phyloP scores from a whole-genome alignment of 2,329 filamentous ascomycete genomes.

The Aspergillus vadensis region DNA sequence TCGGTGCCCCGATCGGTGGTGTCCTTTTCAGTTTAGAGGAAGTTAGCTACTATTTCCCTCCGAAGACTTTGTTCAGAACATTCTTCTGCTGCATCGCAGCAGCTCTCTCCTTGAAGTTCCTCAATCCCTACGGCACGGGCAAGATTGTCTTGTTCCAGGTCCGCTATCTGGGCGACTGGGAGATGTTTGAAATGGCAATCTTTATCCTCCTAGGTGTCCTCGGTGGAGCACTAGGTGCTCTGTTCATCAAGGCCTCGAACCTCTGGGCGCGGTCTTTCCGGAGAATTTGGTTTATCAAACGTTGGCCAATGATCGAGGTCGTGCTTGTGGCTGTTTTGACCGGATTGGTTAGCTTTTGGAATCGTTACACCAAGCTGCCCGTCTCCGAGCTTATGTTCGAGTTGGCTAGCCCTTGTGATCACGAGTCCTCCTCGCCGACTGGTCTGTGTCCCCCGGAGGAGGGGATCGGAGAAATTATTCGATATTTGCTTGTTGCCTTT shows the following conservation, averaged over 20 bases:
- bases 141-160: conserved; percentile 98
- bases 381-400: conserved; percentile 91
- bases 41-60: conserved; percentile 93
- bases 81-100: conserved; percentile 97
- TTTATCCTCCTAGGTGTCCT: conserved; percentile 86
- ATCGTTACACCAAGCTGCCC: conserved; percentile 80
- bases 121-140: conserved; percentile 92
- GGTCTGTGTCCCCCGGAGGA: conserved; percentile 76
- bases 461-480: conserved; percentile 76
- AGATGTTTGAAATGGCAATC: conserved; percentile 82
- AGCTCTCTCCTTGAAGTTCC: conserved; percentile 85
- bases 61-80: conserved; percentile 93
- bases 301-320: conserved; percentile 82
- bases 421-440: conserved; percentile 64
- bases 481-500: conserved; percentile 74
- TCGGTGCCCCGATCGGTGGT: conserved; percentile 85
- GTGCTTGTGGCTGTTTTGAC: conserved; percentile 83
- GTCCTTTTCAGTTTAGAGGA: conserved; percentile 94
- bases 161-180: conserved; percentile 86
- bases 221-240: conserved; percentile 79
- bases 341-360: conserved; percentile 89
- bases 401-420: conserved; percentile 81
- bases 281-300: conserved; percentile 76
- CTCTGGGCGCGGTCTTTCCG: conserved; percentile 89
- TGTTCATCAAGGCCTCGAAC: conserved; percentile 95